Base-by-base conservation (phyloP, 169 alveolate genomes). In the Blepharisma undulans region DNA sequence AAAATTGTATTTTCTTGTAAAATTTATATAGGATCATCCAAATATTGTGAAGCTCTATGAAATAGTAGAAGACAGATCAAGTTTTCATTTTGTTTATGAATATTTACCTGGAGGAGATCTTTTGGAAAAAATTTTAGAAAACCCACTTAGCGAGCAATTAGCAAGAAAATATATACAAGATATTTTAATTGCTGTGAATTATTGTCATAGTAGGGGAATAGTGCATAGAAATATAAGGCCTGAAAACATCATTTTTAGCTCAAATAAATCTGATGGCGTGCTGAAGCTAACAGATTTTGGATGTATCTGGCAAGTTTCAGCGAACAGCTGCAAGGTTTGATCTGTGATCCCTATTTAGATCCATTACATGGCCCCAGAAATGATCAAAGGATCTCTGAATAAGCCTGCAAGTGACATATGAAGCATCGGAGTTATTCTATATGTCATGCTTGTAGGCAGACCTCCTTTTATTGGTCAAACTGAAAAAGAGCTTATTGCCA, bases 151-250 rank as follows among this genome's bases (percentile, higher is more conserved):
- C 22, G 84, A 72, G 90, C 84, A 84, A 89, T 92, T 33, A 84
- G 91, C 72, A 34, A 33, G 18, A 84, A 88, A 21, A 85, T 89
- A 66, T 92, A 91, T 71, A 87, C 87, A 87, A 90, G 92, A 92
- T 92, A 92, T 84, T 79, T 94, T 66, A 90, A 92, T 32, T 94
- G 97, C 27, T 3, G 92, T 96, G 0, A 95, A 92, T 79, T 95
- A 96, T 93, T 93, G 95, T 85, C 99, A 98, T 91, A 93, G 95
- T 27, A 96, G 97, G 87, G 96, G 96, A 60, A 97, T 98, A 27
- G 93, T 97, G 87, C 99, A 98, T 89, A 95, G 98, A 87, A 98
- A 98, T 94, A 86, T 98, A 89, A 98, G 97, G 92, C 99, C 98
- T 18, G 99, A 98, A 94, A 98, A 98, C 93, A 94, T 98, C 36